Percentiles rank a stretch among this genome's conserved stretches.
phyloP scores from a whole-genome alignment of 2,329 filamentous ascomycete species.

The Parascedosporium putredinis region DNA sequence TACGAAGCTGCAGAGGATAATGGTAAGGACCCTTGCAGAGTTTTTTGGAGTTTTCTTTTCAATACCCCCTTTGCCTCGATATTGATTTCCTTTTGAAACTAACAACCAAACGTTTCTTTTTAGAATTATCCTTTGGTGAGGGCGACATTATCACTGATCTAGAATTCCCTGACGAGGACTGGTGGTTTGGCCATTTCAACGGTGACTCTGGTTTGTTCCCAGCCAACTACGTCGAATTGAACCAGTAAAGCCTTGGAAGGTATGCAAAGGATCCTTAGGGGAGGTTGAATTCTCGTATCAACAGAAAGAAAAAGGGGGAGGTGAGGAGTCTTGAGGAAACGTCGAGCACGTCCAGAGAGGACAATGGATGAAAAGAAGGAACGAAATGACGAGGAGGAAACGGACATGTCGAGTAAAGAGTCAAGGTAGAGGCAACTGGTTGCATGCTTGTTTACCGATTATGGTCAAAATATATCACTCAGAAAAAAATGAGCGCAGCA shows the following conservation, averaged over 20 bases:
- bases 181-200: slow-evolving; percentile 87
- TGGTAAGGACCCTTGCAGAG: slow-evolving; percentile 44
- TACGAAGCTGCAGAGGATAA: slow-evolving; percentile 98
- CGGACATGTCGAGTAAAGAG: too few species aligned
- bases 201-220: slow-evolving; percentile 78
- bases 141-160: slow-evolving; percentile 71
- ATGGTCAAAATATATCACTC: neutral
- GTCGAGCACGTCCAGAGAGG: too few species aligned
- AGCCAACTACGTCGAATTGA: slow-evolving; percentile 57
- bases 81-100: too few species aligned
- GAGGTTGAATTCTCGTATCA: too few species aligned
- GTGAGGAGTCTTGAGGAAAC: too few species aligned
- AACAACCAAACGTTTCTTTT: too few species aligned
- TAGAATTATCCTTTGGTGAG: slow-evolving; percentile 74
- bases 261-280: neutral
- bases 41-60: too few species aligned
- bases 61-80: too few species aligned
- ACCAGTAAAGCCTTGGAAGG: slow-evolving; percentile 24
- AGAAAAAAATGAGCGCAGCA: neutral
- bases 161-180: slow-evolving; percentile 96
- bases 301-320: neutral
- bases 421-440: neutral
- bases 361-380: too few species aligned
- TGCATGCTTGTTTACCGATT: neutral
- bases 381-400: too few species aligned